These are phyloP conservation scores for Thamnidium elegans DNA, from an alignment of 192 early-diverging fungal genomes.

Conservation along the genomic window DNA sequence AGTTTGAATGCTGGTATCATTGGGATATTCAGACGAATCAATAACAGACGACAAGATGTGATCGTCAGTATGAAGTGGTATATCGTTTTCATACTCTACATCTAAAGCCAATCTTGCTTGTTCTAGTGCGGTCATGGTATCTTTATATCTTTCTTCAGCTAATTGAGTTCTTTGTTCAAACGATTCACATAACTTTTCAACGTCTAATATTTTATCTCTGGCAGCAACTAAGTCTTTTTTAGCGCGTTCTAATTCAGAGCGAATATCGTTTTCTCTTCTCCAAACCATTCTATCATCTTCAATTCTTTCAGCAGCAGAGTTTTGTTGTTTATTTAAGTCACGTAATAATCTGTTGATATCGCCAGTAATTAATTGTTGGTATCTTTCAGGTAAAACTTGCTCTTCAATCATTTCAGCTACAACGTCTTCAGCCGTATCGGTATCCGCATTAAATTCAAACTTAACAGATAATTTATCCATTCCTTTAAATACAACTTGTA, in stretches of 20 bases:
- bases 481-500: slow-evolving; percentile 77
- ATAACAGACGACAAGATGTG: slow-evolving; percentile 8
- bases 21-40: slow-evolving; percentile 41
- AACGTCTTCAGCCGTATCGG: slow-evolving; percentile 76
- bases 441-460: slow-evolving; percentile 76
- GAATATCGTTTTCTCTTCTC: slow-evolving; percentile 35
- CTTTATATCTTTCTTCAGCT: slow-evolving; percentile 27
- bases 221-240: slow-evolving; percentile 11
- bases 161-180: slow-evolving; percentile 24
- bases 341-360: slow-evolving; percentile 78
- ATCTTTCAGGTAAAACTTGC: slow-evolving; percentile 66
- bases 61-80: slow-evolving; percentile 2
- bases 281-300: slow-evolving; percentile 50
- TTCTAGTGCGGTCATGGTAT: slow-evolving; percentile 18
- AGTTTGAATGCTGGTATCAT: slow-evolving; percentile 64
- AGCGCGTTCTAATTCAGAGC: slow-evolving; percentile 28
- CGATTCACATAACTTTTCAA: slow-evolving; percentile 23
- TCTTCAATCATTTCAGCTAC: slow-evolving; percentile 83
- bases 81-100: slow-evolving; percentile 2
- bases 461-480: slow-evolving; percentile 75
- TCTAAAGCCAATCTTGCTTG: slow-evolving; percentile 4
- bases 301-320: slow-evolving; percentile 55
- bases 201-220: slow-evolving; percentile 14
- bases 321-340: slow-evolving; percentile 55
- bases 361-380: slow-evolving; percentile 69